Percentiles rank a stretch among this genome's conserved stretches.
phyloP scores from a whole-genome alignment of 2,329 filamentous ascomycete species.

The Coniella vitis region DNA sequence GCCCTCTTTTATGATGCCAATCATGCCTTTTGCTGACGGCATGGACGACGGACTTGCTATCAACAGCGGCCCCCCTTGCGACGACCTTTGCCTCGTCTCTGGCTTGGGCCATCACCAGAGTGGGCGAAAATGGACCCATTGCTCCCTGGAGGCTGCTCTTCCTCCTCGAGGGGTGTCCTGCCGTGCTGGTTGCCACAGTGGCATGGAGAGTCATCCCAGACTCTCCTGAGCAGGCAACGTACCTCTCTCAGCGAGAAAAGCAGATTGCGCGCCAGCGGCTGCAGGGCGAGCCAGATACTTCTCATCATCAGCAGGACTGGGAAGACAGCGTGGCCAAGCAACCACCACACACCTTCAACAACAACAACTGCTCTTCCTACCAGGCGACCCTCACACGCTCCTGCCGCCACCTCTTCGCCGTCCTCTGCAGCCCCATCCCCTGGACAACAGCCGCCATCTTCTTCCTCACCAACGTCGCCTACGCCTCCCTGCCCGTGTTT shows the following conservation, averaged over 20 bases:
- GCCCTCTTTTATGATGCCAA: too few species aligned
- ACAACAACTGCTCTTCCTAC: constrained; percentile 32
- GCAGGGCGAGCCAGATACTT: neutral
- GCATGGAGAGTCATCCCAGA: constrained; percentile 75
- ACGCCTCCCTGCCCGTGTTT: constrained; percentile 81
- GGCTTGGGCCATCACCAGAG: constrained; percentile 69
- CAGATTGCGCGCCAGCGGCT: constrained; percentile 67
- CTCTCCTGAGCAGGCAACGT: constrained; percentile 58
- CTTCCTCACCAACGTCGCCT: constrained; percentile 82
- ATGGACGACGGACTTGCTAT: neutral
- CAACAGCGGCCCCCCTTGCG: constrained; percentile 67
- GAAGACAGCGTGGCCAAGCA: constrained; percentile 41
- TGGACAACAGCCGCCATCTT: constrained; percentile 78
- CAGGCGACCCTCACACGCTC: constrained; percentile 43
- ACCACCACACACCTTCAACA: constrained; percentile 16
- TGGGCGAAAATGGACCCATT: constrained; percentile 59
- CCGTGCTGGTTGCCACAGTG: constrained; percentile 64
- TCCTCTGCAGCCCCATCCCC: constrained; percentile 58
- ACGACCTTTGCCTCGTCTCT: constrained; percentile 76
- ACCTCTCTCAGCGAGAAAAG: constrained; percentile 56
- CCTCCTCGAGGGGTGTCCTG: constrained; percentile 78
- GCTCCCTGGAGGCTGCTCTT: constrained; percentile 84
- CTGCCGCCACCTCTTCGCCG: constrained; percentile 25
- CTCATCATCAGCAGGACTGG: constrained; percentile 14
- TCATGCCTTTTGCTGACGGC: too few species aligned